Percentiles rank a stretch among this genome's conserved stretches.
phyloP scores from a whole-genome alignment of 1,139 yeast genomes.

The Geotrichum candidum region DNA sequence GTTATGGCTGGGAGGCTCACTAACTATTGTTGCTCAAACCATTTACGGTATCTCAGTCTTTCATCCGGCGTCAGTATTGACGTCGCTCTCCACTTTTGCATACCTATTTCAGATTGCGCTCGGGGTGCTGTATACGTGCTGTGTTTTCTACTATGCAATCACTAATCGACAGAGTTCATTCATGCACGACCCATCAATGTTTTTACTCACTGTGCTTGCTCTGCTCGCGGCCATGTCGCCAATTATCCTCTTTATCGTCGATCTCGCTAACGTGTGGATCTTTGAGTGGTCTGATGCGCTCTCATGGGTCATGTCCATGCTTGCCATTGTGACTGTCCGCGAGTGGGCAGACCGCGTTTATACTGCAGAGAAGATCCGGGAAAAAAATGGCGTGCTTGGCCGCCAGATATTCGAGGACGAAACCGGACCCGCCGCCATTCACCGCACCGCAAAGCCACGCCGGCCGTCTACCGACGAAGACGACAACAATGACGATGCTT shows the following conservation, averaged over 20 bases:
- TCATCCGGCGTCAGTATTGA: slow-evolving; percentile 41
- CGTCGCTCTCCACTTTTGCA: slow-evolving; percentile 70
- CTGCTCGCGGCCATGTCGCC: slow-evolving; percentile 49
- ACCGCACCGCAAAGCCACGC: not conserved
- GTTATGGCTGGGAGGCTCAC: slow-evolving; percentile 52
- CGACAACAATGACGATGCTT: not conserved
- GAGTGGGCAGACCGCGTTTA: slow-evolving; percentile 74
- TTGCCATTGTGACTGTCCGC: slow-evolving; percentile 73
- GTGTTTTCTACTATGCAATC: slow-evolving; percentile 54
- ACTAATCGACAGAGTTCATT: slow-evolving; percentile 38
- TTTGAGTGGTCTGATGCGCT: slow-evolving; percentile 66
- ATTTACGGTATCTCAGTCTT: slow-evolving; percentile 67
- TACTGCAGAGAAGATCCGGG: slow-evolving; percentile 51
- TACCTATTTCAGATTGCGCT: slow-evolving; percentile 72
- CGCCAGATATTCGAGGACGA: slow-evolving; percentile 70
- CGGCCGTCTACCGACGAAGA: not conserved
- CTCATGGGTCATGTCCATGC: slow-evolving; percentile 60
- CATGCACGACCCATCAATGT: slow-evolving; percentile 45
- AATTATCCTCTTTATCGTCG: slow-evolving; percentile 68
- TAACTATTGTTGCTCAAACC: slow-evolving; percentile 55
- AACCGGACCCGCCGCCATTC: not conserved
- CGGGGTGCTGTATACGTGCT: slow-evolving; percentile 64
- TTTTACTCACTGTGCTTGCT: slow-evolving; percentile 52
- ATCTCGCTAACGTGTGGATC: slow-evolving; percentile 68
- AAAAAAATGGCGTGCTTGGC: slow-evolving; percentile 69